These are phyloP conservation scores for Thermoascus crustaceus DNA, from an alignment of 2,329 filamentous ascomycete genomes.

Conservation along the genomic window DNA sequence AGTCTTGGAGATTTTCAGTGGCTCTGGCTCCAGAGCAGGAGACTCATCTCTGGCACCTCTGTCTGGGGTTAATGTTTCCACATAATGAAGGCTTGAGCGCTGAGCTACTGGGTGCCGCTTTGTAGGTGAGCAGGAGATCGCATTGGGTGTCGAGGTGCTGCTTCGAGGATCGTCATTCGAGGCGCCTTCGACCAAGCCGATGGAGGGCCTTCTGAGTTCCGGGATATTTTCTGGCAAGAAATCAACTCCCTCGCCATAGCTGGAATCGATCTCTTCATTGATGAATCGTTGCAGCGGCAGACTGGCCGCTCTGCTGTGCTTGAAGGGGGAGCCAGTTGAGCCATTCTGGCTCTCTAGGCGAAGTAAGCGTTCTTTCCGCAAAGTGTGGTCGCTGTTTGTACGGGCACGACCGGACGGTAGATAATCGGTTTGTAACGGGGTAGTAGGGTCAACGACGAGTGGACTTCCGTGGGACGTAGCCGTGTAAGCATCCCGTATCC, in stretches of 20 bases:
- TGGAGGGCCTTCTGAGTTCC: no score
- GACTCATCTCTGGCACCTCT: no score
- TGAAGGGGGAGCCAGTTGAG: conserved; percentile 15
- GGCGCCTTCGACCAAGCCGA: no score
- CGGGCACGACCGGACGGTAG: conserved; percentile 12
- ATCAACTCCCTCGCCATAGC: conserved; percentile 18
- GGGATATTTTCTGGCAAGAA: no score
- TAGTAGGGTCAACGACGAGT: conserved; percentile 16
- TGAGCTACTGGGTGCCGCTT: no score
- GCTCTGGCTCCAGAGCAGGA: no score
- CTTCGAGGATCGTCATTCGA: no score
- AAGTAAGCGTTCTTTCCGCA: conserved; percentile 25
- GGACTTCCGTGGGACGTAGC: conserved; percentile 6
- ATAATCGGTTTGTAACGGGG: conserved; percentile 15
- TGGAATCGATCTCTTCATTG: conserved; percentile 27
- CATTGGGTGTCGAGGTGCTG: no score
- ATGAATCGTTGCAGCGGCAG: conserved; percentile 33
- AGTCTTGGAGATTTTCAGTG: no score
- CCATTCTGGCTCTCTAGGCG: conserved; percentile 19
- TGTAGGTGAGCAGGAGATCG: no score
- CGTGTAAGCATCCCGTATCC: conserved; percentile 15
- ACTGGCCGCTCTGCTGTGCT: conserved; percentile 26
- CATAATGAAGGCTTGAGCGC: no score
- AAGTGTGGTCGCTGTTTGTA: conserved; percentile 17
- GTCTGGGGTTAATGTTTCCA: no score